A percentile compares a stretch with the other conserved stretches of the same genome.
Evolutionary conservation across 805 yeast genomes (phyloP).

Genomic region (Babjeviella inositovora): DNA sequence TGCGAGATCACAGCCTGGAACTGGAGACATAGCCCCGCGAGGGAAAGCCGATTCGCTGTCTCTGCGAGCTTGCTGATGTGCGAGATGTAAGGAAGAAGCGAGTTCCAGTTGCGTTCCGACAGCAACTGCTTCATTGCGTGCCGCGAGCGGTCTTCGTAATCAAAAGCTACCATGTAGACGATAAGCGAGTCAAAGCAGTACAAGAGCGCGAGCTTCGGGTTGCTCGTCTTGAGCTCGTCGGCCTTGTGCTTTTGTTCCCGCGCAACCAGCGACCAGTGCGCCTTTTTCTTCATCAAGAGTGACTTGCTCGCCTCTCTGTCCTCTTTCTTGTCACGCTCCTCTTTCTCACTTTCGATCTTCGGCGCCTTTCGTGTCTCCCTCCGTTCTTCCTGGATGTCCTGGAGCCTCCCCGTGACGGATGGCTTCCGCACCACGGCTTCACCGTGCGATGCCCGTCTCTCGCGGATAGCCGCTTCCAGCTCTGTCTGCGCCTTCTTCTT

Average conservation of each 20-base stretch:
- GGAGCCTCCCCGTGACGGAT: too few relatives aligned
- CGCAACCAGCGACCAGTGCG: conserved; percentile 17
- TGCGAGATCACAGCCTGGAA: conserved; percentile 7
- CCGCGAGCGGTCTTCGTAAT: conserved; percentile 17
- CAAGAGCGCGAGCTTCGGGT: conserved; percentile 12
- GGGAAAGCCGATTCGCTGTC: conserved; percentile 2
- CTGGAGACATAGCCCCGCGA: conserved; percentile 5
- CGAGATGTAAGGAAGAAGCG: conserved; percentile 13
- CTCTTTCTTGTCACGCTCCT: conserved; percentile 1
- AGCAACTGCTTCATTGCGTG: conserved; percentile 7
- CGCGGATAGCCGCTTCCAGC: background rate
- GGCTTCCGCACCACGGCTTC: too few relatives aligned
- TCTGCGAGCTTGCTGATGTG: conserved; percentile 7
- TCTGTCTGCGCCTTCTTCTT: conserved; percentile 1
- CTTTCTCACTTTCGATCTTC: conserved; percentile 1
- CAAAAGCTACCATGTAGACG: conserved; percentile 16
- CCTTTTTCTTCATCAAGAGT: conserved; percentile 8
- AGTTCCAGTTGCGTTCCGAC: conserved; percentile 14
- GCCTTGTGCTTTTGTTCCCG: conserved; percentile 18
- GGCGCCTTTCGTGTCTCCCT: conserved; percentile 1
- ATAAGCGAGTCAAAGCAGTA: conserved; percentile 18
- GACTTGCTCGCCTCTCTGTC: conserved; percentile 7
- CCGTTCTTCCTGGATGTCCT: background rate
- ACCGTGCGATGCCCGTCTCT: conserved; percentile 1
- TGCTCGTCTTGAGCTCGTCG: conserved; percentile 10